Evolutionary conservation across 2,329 filamentous ascomycete species (phyloP).

Genomic region (Alternaria arbusti): DNA sequence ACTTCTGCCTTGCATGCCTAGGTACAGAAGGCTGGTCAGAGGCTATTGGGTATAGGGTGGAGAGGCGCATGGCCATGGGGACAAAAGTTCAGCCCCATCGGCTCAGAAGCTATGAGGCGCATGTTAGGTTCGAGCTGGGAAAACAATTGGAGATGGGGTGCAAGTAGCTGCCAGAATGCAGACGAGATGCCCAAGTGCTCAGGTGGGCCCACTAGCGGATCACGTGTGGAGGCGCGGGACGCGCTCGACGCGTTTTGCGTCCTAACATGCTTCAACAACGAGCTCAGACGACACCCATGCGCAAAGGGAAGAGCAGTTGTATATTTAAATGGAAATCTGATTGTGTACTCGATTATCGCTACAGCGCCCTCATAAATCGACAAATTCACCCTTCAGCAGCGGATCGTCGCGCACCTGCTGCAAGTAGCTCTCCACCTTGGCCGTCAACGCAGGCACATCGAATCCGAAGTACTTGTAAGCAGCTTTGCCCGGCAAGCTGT

Average conservation of each 20-base stretch:
- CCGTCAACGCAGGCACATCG: conserved; percentile 46
- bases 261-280: not conserved
- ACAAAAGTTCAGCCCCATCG: no score
- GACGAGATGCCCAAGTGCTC: no score
- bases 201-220: not conserved
- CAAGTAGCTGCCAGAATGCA: not conserved
- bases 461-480: conserved; percentile 64
- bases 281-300: no score
- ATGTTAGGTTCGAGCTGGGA: not conserved
- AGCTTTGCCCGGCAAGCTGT: conserved; percentile 61
- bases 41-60: no score
- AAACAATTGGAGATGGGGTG: not conserved
- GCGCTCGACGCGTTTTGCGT: not conserved
- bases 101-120: not conserved
- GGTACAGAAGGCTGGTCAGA: no score
- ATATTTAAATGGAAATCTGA: fast-evolving
- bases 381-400: conserved; percentile 40
- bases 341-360: not conserved
- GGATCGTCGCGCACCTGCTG: conserved; percentile 46
- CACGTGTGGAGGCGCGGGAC: not conserved
- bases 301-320: no score
- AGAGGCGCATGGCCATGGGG: no score
- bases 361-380: conserved; percentile 31
- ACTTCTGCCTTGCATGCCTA: no score
- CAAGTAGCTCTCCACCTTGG: conserved; percentile 48